These are phyloP conservation scores for Raffaelea albimanens DNA, from an alignment of 2,329 filamentous ascomycete genomes.

Conservation along the genomic window DNA sequence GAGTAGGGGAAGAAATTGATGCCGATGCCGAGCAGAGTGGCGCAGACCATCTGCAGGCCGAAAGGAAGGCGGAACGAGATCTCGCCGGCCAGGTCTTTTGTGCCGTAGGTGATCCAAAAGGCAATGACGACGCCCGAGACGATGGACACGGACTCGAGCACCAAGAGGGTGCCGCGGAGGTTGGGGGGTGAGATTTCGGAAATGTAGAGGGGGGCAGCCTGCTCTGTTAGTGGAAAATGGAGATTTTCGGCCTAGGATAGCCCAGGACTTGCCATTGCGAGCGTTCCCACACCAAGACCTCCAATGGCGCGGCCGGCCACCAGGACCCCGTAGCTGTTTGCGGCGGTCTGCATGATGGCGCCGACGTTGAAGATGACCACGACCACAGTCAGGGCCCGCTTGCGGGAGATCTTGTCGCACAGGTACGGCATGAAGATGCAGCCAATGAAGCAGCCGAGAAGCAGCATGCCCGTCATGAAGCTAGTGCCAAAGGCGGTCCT, in stretches of 20 bases:
- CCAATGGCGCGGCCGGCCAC: conserved; percentile 20
- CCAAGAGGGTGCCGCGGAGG: conserved; percentile 5
- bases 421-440: conserved; percentile 24
- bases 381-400: conserved; percentile 29
- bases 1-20: conserved; percentile 6
- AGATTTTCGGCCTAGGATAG: no score
- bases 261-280: conserved; percentile 21
- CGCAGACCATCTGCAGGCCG: conserved; percentile 2
- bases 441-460: conserved; percentile 28
- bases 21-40: background rate
- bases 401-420: conserved; percentile 31
- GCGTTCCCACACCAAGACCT: conserved; percentile 20
- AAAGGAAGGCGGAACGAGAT: conserved; percentile 1
- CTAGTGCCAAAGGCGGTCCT: conserved; percentile 25
- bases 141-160: conserved; percentile 16
- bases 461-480: conserved; percentile 32
- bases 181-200: conserved; percentile 7
- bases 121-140: conserved; percentile 42
- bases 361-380: conserved; percentile 31
- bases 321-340: conserved; percentile 17
- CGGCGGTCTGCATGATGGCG: conserved; percentile 27
- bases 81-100: conserved; percentile 12
- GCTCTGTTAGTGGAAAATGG: no score
- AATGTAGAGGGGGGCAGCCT: conserved; percentile 17
- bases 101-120: conserved; percentile 46